Evolutionary conservation across 345 rosid species (phyloP).

Genomic region (Gossypium mustelinum): DNA sequence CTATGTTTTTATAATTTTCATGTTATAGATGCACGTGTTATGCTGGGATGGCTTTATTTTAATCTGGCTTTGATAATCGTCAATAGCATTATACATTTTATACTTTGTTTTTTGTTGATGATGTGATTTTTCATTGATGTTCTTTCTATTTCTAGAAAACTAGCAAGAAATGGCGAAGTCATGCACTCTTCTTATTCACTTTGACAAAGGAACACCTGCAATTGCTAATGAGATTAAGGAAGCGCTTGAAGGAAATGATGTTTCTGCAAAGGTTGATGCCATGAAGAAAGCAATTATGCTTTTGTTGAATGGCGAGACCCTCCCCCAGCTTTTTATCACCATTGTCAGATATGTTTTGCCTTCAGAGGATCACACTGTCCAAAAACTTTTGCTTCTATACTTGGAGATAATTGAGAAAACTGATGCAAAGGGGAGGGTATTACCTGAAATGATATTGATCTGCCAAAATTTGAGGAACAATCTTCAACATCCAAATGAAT

Average conservation of each 20-base stretch:
- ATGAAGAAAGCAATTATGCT: constrained; percentile 91
- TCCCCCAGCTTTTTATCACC: constrained; percentile 92
- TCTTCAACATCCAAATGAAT: constrained; percentile 94
- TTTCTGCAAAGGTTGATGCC: constrained; percentile 61
- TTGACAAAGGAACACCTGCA: constrained; percentile 84
- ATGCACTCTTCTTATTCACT: constrained; percentile 66
- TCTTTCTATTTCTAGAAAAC: neutral
- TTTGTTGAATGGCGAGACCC: constrained; percentile 79
- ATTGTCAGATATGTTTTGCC: constrained; percentile 89
- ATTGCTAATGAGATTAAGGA: constrained; percentile 88
- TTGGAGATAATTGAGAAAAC: constrained; percentile 88
- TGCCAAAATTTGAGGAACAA: constrained; percentile 92
- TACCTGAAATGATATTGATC: constrained; percentile 94
- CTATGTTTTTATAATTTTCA: neutral
- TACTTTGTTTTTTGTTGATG: neutral
- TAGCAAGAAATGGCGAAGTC: constrained; percentile 74
- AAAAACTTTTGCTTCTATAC: constrained; percentile 77
- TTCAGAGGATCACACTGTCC: constrained; percentile 88
- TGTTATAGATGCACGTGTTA: neutral
- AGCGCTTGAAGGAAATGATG: constrained; percentile 84
- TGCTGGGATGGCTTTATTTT: neutral
- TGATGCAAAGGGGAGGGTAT: constrained; percentile 64
- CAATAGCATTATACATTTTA: neutral
- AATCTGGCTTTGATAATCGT: neutral
- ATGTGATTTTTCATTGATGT: neutral